Conservation (phyloP, 2,329 filamentous ascomycete species). For the Tolypocladium tropicale region DNA sequence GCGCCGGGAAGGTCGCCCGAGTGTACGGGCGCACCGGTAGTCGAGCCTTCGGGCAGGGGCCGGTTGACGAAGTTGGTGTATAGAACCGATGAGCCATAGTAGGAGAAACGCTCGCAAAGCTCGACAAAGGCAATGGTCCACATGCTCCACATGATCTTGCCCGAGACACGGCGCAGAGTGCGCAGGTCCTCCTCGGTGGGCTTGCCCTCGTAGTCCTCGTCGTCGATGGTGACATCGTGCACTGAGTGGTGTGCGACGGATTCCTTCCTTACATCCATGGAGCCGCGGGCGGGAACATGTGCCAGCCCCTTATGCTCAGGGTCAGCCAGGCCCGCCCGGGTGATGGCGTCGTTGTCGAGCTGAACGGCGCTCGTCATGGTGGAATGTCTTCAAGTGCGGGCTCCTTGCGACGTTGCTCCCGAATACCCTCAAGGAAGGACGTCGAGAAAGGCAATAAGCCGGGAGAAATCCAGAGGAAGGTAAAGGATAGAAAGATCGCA, state of each 20-base stretch:
- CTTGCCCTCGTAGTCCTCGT: slow-evolving; percentile 15
- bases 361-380: slow-evolving; percentile 24
- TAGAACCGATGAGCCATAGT: slow-evolving; percentile 61
- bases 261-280: slow-evolving; percentile 14
- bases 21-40: slow-evolving; percentile 35
- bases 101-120: slow-evolving; percentile 67
- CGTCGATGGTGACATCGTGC: slow-evolving; percentile 6
- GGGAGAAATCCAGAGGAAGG: background rate
- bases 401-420: background rate
- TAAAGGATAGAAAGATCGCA: background rate
- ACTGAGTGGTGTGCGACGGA: slow-evolving; percentile 6
- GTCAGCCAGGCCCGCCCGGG: slow-evolving; percentile 19
- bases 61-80: slow-evolving; percentile 59
- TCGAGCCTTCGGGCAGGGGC: slow-evolving; percentile 40
- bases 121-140: slow-evolving; percentile 66
- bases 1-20: slow-evolving; percentile 35
- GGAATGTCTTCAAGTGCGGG: background rate
- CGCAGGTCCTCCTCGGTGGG: slow-evolving; percentile 52
- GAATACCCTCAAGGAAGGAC: background rate
- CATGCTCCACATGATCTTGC: slow-evolving; percentile 52
- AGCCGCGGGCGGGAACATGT: slow-evolving; percentile 14
- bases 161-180: slow-evolving; percentile 53
- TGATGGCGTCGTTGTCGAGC: slow-evolving; percentile 26
- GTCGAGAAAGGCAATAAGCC: background rate
- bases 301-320: slow-evolving; percentile 18